Base-by-base conservation (phyloP, 202 grass and related monocot genomes). In the Miscanthus sacchariflorus region DNA sequence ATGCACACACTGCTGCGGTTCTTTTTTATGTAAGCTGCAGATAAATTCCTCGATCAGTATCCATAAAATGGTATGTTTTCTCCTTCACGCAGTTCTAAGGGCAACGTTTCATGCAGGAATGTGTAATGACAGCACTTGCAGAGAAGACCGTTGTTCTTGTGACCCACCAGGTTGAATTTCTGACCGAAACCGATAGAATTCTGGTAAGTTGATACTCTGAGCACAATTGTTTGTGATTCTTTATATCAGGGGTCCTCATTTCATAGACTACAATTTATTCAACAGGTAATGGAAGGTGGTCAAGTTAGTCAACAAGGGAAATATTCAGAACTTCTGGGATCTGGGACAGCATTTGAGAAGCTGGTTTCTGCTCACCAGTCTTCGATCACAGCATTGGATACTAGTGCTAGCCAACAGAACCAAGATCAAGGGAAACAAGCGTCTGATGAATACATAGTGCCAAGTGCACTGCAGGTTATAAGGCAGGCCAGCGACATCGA, bases 111-210 rank as follows among this genome's bases (percentile, higher is more conserved):
- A 81, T 92, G 80, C 84, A 95, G 96, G 94, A 98, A 78, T 98
- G 96, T 95, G 96, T 96, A 56, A 98, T 90, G 90, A 68, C 90
- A 63, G 96, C 96, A 91, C 91, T 98, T 75, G 79, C 87, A 42
- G 71, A 96, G 65, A 98, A 98, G 85, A 96, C 96, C 11, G 91
- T 96, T 7, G 86, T 95, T 86, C 96, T 98, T 73, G 96, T 98
- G 75, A 98, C 94, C 9, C 96, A 98, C 78, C 96, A 98, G 82
- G 92, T 98, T 15, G 96, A 98, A 81, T 98, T 96, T 78, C 84
- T 98, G 9, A 83, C 91, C 4, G 92, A 90, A 88, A 85, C 92
- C 17, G 86, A 94, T 81, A 68, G 85, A 39, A 96, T 98, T 78
- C 69, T 98, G 83, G 96, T 98, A 90, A 81, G 80, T 58, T 23